Evolutionary conservation across 2,329 filamentous ascomycete genomes (phyloP).

Genomic region (Fusarium caatingaense): DNA sequence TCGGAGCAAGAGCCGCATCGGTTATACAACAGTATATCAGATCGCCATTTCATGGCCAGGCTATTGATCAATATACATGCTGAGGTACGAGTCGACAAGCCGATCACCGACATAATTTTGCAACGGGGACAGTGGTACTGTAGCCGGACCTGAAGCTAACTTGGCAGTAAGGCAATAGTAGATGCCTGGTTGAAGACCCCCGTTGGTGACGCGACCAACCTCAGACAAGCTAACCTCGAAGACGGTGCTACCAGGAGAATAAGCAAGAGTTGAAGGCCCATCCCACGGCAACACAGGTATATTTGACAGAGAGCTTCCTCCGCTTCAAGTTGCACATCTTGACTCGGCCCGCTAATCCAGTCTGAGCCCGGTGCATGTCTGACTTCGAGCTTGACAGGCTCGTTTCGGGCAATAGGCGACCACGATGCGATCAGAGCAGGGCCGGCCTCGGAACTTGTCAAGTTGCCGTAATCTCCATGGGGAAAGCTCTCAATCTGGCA

Average conservation of each 20-base stretch:
- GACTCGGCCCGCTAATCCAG: slow-evolving; percentile 46
- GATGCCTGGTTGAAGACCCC: slow-evolving; percentile 27
- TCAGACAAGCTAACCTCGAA: slow-evolving; percentile 46
- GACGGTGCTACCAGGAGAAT: slow-evolving; percentile 43
- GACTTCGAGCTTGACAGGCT: slow-evolving; percentile 46
- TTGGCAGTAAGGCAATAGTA: slow-evolving; percentile 18
- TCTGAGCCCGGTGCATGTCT: slow-evolving; percentile 42
- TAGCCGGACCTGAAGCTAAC: slow-evolving; percentile 12
- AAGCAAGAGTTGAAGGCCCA: slow-evolving; percentile 30
- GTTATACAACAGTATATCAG: not conserved
- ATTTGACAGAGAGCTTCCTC: slow-evolving; percentile 25
- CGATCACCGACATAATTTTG: not conserved
- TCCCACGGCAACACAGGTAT: slow-evolving; percentile 31
- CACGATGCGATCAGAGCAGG: slow-evolving; percentile 17
- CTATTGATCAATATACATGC: not conserved
- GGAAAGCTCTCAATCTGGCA: slow-evolving; percentile 28
- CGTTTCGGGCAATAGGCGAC: slow-evolving; percentile 39
- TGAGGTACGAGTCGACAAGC: not conserved
- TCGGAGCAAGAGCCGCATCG: not conserved
- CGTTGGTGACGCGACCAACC: slow-evolving; percentile 38
- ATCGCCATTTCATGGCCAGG: not conserved
- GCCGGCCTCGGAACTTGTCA: slow-evolving; percentile 28
- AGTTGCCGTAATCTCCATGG: slow-evolving; percentile 27
- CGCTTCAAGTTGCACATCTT: slow-evolving; percentile 37
- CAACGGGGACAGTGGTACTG: not conserved